Evolutionary conservation across 371 early-diverging fungal genomes (phyloP).

Genomic region (Fennellomyces sp.): DNA sequence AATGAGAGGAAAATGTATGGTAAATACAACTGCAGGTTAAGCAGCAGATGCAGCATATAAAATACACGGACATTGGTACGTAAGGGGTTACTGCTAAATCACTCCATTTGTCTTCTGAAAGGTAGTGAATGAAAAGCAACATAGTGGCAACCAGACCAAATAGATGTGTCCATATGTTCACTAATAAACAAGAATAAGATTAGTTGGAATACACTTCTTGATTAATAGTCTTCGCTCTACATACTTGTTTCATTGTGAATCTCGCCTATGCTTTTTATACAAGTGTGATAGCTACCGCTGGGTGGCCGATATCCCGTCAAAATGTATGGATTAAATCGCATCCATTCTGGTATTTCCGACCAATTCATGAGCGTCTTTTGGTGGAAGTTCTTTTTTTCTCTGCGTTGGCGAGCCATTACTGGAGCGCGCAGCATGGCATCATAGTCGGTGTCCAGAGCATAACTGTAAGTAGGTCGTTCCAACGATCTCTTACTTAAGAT

Average conservation of each 20-base stretch:
- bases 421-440: too few species aligned
- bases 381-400: too few species aligned
- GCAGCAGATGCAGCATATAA: neutral
- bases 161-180: neutral
- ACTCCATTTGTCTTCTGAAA: neutral
- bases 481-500: too few species aligned
- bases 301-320: neutral
- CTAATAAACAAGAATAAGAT: neutral
- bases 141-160: neutral
- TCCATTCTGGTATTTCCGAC: neutral
- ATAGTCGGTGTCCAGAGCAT: too few species aligned
- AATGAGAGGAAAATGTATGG: neutral
- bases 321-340: neutral
- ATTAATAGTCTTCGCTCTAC: too few species aligned
- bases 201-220: too few species aligned
- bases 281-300: neutral
- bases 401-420: too few species aligned
- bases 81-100: neutral
- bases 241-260: neutral
- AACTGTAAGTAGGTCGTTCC: too few species aligned
- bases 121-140: neutral
- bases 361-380: neutral
- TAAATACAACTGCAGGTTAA: neutral
- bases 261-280: neutral
- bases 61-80: neutral